Evolutionary conservation across 768 basidiomycete species (phyloP).

Genomic region (Guyanaporus albipodus): DNA sequence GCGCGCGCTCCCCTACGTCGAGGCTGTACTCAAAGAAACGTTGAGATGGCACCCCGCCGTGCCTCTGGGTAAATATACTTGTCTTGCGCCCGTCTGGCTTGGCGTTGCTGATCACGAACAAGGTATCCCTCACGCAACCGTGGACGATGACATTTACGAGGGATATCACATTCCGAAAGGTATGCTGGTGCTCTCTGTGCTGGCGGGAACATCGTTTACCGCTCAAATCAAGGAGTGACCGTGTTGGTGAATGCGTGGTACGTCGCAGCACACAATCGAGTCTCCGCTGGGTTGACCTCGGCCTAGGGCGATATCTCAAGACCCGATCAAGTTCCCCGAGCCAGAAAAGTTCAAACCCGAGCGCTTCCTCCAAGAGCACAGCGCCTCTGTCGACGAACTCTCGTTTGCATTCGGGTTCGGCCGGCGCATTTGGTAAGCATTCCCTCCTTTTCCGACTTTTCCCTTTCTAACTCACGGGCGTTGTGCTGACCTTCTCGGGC

Average conservation of each 20-base stretch:
- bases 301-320: constrained; percentile 34
- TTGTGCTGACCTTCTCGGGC: too few species aligned
- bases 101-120: background rate
- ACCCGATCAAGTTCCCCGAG: constrained; percentile 36
- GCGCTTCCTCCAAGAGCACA: constrained; percentile 25
- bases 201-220: background rate
- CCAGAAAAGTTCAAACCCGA: constrained; percentile 38
- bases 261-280: background rate
- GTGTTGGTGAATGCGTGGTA: constrained; percentile 21
- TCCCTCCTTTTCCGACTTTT: background rate
- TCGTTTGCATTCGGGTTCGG: constrained; percentile 37
- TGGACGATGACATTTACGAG: constrained; percentile 40
- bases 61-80: constrained; percentile 9
- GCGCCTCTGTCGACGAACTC: constrained; percentile 5
- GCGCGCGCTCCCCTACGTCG: constrained; percentile 18
- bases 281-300: background rate
- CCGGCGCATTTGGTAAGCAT: constrained; percentile 33
- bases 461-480: background rate
- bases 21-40: constrained; percentile 21
- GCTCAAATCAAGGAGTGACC: constrained; percentile 13
- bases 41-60: constrained; percentile 23
- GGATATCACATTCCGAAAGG: constrained; percentile 52
- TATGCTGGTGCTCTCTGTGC: constrained; percentile 12
- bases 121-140: constrained; percentile 32
- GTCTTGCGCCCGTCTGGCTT: background rate